Base-by-base conservation (phyloP, 495 filamentous ascomycete genomes). In the Penicillium herquei region DNA sequence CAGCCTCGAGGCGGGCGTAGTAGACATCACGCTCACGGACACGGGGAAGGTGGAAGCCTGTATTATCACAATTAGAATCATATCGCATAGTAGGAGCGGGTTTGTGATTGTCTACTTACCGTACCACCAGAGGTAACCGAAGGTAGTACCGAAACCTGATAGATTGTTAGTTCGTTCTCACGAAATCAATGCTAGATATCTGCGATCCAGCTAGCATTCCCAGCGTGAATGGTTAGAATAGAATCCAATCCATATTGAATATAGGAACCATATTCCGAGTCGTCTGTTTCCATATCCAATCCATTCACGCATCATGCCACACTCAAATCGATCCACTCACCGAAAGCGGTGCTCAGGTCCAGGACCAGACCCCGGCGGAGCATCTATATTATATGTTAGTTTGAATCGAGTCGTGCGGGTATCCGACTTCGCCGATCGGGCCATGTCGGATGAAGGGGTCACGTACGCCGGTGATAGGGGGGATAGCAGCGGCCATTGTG, bases 81-180 rank as follows among this genome's bases (percentile, higher is more conserved):
- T 14, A 37, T 32, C 17, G 10, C 39, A 34, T 11, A 37, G 50
- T 41, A 55, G 48, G 12, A 17, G 31, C 13, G 47, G n/a, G 21
- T 4, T 26, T 26, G 21, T 26, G 21, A 26, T 26, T 10, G 39
- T 10, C 30, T 73, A 87, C 84, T 57, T 84, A 87, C 84, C 87
- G 75, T 90, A 92, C 89, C 89, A 92, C 74, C 79, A 92, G 69
- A 84, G 77, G 74, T 88, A 91, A 65, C 86, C 89, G 70, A 82
- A 80, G 55, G 86, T 79, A 58, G 79, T 80, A 59, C 87, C 87
- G 70, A 89, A 81, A 69, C 87, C 87, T 85, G 47, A 10, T 21
- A 43, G 49, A 40, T 50, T 13, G 43, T 47, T 52, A 53, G 51
- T 65, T 33, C 51, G 55, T 52, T 17, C 26, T 26, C 31, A 6